Evolutionary conservation across 345 rosid species (phyloP), one percentile per base, ranked within the genome.

Genomic region (Brassica nigra): DNA sequence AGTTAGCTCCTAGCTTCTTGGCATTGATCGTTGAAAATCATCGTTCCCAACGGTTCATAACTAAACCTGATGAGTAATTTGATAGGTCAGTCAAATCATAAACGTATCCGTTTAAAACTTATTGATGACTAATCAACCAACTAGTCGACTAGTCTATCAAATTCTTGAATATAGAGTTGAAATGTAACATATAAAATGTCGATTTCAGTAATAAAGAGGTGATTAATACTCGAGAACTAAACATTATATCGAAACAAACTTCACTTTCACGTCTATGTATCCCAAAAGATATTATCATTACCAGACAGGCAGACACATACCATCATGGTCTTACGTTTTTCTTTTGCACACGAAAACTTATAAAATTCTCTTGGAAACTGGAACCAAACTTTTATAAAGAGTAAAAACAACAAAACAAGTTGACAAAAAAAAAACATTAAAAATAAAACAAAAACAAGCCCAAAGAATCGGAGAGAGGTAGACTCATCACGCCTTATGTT

Each of bases 281-380:
- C 39, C 15, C 65, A 67, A 78, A 73, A 79, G 78, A 68, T 79
- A 67, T 36, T 67, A 73, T 59, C 74, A 67, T 68, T 67, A 73
- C 78, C 55, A 47, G 55, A 47, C 47, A 42, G 37, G 37, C 66
- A 78, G 37, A 66, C 78, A 78, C 76, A 78, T 29, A 66, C 77
- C 55, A 73, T 78, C 55, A 58, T 79, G 63, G 20, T 39, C 62
- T 59, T 30, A 9, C 33, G 68, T 73, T 28, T 37, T 16, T 29
- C 27, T 31, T 9, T 11, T 8, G 52, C 27, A 34, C 49, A 70
- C 20, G n/a, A 58, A 76, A 42, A 9, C 66, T 57, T 37, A 55
- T 2, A 69, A 58, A 70, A 27, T 8, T 6, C 33, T 16, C 6
- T 6, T 23, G 52, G 3, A 31, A 69, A 29, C 4, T 68, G 27